Evolutionary conservation across 495 filamentous ascomycete genomes (phyloP).

Genomic region (Aspergillus diversus): DNA sequence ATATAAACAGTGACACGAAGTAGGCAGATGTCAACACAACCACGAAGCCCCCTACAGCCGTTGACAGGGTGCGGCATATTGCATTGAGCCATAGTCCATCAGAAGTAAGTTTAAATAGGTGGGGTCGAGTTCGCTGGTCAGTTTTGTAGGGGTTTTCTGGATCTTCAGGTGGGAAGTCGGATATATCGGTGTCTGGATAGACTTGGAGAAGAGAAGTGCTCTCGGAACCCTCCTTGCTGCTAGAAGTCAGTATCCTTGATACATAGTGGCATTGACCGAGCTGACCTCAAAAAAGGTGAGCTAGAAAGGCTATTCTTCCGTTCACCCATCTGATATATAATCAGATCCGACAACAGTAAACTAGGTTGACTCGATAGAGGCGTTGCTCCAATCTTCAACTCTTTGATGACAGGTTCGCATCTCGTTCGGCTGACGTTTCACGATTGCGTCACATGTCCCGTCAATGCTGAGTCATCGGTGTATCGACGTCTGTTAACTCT

Average conservation of each 20-base stretch:
- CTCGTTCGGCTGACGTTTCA: no score
- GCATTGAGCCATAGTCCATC: no score
- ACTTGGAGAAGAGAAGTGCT: slow-evolving; percentile 13
- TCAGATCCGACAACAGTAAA: no score
- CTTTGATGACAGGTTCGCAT: no score
- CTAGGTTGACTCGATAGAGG: no score
- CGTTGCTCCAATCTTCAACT: no score
- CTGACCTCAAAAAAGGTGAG: slow-evolving; percentile 24
- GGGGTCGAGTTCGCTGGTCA: background rate
- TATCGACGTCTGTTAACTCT: no score
- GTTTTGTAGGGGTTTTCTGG: background rate
- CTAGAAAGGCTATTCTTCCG: slow-evolving; percentile 10
- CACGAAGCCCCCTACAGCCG: no score
- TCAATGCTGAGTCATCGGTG: background rate
- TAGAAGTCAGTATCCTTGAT: slow-evolving; percentile 4
- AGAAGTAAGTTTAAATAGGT: no score
- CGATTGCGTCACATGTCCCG: background rate
- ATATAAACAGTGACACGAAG: background rate
- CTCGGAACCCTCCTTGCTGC: slow-evolving; percentile 17
- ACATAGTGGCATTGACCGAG: background rate
- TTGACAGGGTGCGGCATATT: no score
- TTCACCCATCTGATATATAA: slow-evolving; percentile 18
- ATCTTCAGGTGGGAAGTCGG: background rate
- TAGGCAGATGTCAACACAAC: no score
- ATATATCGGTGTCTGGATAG: slow-evolving; percentile 7